phyloP scores from a whole-genome alignment of 2,329 filamentous ascomycete species.

The Pseudocercospora fuligena region DNA sequence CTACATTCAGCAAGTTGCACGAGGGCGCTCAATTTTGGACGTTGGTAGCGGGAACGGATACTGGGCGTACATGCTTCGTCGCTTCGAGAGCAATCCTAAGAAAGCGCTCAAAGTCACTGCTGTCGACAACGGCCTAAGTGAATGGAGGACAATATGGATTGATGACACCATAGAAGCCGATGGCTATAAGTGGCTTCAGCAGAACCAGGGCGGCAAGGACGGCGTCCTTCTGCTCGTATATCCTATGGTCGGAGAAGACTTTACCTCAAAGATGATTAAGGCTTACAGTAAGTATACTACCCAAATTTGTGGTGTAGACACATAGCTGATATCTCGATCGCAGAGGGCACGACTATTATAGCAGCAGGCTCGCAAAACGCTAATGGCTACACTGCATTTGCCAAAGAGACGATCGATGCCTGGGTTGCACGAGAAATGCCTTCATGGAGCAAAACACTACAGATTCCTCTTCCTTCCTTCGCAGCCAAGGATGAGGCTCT shows the following conservation, averaged over 20 bases:
- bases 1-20: conserved; percentile 61
- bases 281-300: conserved; percentile 55
- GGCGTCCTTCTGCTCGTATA: conserved; percentile 73
- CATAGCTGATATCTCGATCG: not conserved
- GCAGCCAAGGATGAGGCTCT: conserved; percentile 77
- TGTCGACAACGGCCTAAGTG: conserved; percentile 70
- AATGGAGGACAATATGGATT: conserved; percentile 73
- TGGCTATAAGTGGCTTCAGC: conserved; percentile 62
- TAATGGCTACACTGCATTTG: conserved; percentile 76
- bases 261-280: conserved; percentile 66
- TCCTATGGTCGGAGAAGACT: conserved; percentile 69
- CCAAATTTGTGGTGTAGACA: conserved; percentile 20
- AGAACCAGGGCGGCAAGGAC: conserved; percentile 56
- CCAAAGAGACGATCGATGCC: conserved; percentile 65
- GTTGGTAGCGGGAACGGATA: conserved; percentile 75
- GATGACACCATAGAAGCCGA: conserved; percentile 67
- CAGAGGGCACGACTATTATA: conserved; percentile 64
- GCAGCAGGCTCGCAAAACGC: conserved; percentile 75
- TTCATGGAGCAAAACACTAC: conserved; percentile 63
- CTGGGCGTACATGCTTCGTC: conserved; percentile 73
- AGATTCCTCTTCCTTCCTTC: conserved; percentile 74
- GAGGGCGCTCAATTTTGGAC: conserved; percentile 62
- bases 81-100: conserved; percentile 53
- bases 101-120: conserved; percentile 54
- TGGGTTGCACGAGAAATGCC: conserved; percentile 65